These are phyloP conservation scores for Wakefieldia striispora DNA, from an alignment of 768 basidiomycete species.

Conservation along the genomic window DNA sequence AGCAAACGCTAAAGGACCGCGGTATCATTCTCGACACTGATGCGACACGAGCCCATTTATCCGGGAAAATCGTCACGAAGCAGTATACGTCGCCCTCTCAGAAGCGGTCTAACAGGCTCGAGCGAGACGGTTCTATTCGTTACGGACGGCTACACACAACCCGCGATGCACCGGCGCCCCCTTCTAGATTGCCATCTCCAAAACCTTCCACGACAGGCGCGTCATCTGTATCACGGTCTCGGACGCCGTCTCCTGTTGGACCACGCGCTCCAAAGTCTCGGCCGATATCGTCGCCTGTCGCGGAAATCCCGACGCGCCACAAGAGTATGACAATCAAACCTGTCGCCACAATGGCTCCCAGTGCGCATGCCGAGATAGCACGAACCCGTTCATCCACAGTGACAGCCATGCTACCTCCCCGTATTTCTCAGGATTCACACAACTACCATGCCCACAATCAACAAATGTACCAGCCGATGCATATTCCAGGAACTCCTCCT, in stretches of 20 bases:
- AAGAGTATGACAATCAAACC: constrained; percentile 32
- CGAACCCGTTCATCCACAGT: constrained; percentile 31
- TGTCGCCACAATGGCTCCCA: constrained; percentile 13
- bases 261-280: constrained; percentile 40
- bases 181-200: constrained; percentile 32
- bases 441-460: constrained; percentile 33
- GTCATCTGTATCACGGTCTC: constrained; percentile 35
- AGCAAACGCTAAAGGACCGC: constrained; percentile 56
- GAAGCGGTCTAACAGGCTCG: constrained; percentile 25
- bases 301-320: constrained; percentile 28
- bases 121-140: constrained; percentile 8
- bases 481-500: constrained; percentile 22
- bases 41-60: constrained; percentile 11
- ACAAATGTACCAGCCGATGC: constrained; percentile 31
- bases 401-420: constrained; percentile 25
- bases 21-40: constrained; percentile 43
- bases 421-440: constrained; percentile 28
- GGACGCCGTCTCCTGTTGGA: constrained; percentile 50
- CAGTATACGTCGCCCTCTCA: constrained; percentile 42
- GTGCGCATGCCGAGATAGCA: constrained; percentile 21
- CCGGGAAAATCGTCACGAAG: constrained; percentile 36
- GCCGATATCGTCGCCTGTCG: constrained; percentile 29
- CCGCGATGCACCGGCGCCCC: constrained; percentile 28
- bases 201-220: constrained; percentile 4
- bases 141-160: constrained; percentile 20